Conservation (phyloP, 129 eudicot species). For the carrot (Daucus carota) region DNA sequence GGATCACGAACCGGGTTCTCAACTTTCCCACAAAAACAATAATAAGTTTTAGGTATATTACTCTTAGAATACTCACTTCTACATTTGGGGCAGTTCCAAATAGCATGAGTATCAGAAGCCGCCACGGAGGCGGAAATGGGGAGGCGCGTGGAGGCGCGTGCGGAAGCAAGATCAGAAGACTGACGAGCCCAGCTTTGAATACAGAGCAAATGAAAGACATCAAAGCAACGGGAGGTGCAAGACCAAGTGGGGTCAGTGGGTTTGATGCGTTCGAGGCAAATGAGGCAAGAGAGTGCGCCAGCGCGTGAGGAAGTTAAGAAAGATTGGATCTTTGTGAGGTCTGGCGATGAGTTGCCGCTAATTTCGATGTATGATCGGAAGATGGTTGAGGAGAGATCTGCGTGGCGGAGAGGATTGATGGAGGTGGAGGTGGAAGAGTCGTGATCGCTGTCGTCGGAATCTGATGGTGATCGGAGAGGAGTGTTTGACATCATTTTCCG, state of each 20-base stretch:
- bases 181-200: conserved; percentile 97
- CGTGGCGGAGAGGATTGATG: conserved; percentile 36
- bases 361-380: conserved; percentile 70
- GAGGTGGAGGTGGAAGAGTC: conserved; percentile 36
- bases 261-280: conserved; percentile 87
- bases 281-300: conserved; percentile 96
- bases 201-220: conserved; percentile 79
- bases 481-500: conserved; percentile 35
- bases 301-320: conserved; percentile 79
- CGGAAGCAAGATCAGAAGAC: conserved; percentile 49
- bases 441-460: conserved; percentile 66
- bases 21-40: conserved; percentile 73
- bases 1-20: conserved; percentile 84
- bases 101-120: conserved; percentile 41
- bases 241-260: conserved; percentile 91
- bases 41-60: conserved; percentile 55
- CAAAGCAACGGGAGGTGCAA: conserved; percentile 75
- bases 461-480: conserved; percentile 24
- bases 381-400: conserved; percentile 73
- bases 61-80: conserved; percentile 70
- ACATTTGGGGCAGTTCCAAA: conserved; percentile 96
- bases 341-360: conserved; percentile 36
- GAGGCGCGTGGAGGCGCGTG: conserved; percentile 58
- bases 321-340: conserved; percentile 80
- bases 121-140: conserved; percentile 37